Evolutionary conservation across 768 basidiomycete species (phyloP), one percentile per base, ranked within the genome.

Genomic region (Polyporus arcularius): DNA sequence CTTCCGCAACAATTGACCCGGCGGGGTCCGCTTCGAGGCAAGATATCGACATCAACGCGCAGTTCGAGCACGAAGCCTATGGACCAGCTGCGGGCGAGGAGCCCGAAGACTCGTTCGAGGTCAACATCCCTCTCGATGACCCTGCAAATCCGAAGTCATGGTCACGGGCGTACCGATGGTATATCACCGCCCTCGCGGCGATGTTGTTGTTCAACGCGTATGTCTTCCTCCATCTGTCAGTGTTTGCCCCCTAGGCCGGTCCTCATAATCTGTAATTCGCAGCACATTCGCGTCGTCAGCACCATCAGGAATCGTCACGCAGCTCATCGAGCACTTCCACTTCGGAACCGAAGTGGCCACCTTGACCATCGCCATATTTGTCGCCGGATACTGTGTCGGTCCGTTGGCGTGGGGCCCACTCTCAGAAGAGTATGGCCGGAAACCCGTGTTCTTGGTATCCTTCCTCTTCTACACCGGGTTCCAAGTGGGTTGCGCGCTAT

Each of bases 281-380:
- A 87, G 86, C 26, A 87, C 86, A 1, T 88, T 86, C 68, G 79
- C 87, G 16, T 86, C 85, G 63, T 80, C 85, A 15, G 82, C 83
- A 0, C 84, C 86, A 1, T 77, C 84, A 26, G 79, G 82, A 5
- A 75, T 85, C 58, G 72, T 81, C 31, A 69, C 72, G 2, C 68
- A 76, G 15, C 66, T 89, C 38, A 75, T 74, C 61, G 56, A 75
- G 7, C 71, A 82, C 39, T 86, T 86, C 62, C 63, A 74, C 11
- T 76, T 88, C 67, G 79, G 81, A 8, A 21, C 73, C 35, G 85
- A 83, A 67, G 77, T 85, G 26, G 84, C 75, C 4, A 79, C 77
- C 8, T 76, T 88, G 51, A 82, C 80, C 1, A 78, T 88, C 38
- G 82, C 87, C 2, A 77, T 89, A 6, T 89, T 88, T 69, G 80